Base-by-base conservation (phyloP, 257 asterid species). In the Gentiana straminea region DNA sequence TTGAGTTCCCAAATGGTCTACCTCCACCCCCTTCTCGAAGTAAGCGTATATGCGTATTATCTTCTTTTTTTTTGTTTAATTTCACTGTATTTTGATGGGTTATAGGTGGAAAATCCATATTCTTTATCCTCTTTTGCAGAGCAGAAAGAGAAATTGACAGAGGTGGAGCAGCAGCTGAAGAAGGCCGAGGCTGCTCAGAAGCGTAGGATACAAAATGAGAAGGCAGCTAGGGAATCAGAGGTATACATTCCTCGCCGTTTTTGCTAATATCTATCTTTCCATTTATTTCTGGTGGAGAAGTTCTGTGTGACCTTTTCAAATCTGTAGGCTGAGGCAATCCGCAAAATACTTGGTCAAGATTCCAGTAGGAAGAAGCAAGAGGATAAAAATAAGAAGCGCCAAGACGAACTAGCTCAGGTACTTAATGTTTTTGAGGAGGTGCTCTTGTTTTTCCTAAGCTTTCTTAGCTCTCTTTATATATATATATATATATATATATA, bases 341-440 rank as follows among this genome's bases (percentile, higher is more conserved):
- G 92, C 65, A 91, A 79, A 75, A 87, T 91, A 59, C 92, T 91
- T 0, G 98, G 98, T 67, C 97, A 87, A 80, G 98, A 87, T 77
- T 88, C 98, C 39, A 87, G 85, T 68, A 78, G 94, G 80, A 91
- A 91, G 83, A 91, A 91, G 86, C 63, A 83, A 67, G 98, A 91
- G 65, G 95, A 91, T 70, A 88, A 75, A 76, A 70, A 73, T 8
- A 91, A 79, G 94, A 87, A 83, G 79, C 94, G 95, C 4, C 98
- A 69, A 60, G 96, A 84, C 79, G 96, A 86, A 77, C 44, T 84
- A 74, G 97, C 97, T 49, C 95, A 84, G 94, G 98, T 86, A 82
- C 33, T 6, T 55, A 10, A 5, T 41, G 46, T 24, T 24, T 24
- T 24, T 24, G 24, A 24, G 24, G 24, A 24, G 24, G 24, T 24